Evolutionary conservation across 73 alveolate species (phyloP).

Genomic region (Paramecium bursaria): DNA sequence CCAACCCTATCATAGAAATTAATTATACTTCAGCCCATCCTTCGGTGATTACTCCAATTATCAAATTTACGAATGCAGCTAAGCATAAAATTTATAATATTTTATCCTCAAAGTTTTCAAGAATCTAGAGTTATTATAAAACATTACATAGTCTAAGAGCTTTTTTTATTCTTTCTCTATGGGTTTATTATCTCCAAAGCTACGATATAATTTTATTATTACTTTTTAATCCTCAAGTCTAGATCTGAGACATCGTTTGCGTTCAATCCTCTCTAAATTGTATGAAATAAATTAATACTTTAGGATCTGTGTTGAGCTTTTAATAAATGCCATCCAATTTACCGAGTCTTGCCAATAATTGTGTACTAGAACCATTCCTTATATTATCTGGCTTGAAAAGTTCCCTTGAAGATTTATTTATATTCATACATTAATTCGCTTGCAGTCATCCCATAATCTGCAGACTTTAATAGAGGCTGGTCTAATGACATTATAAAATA

Average conservation of each 20-base stretch:
- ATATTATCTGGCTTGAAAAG: conserved; percentile 63
- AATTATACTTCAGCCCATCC: conserved; percentile 73
- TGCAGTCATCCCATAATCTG: conserved; percentile 62
- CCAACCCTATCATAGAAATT: conserved; percentile 86
- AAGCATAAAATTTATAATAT: conserved; percentile 88
- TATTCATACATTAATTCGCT: conserved; percentile 15
- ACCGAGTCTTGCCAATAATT: conserved; percentile 70
- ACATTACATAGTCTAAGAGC: conserved; percentile 60
- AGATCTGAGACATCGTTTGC: conserved; percentile 12
- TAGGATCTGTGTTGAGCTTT: conserved; percentile 76
- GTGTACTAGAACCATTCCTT: conserved; percentile 70
- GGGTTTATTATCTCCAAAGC: conserved; percentile 71
- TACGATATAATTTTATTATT: background rate
- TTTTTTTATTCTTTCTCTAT: conserved; percentile 61
- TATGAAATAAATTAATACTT: conserved; percentile 59
- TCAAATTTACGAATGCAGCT: conserved; percentile 95
- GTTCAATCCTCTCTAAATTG: conserved; percentile 63
- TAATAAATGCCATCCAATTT: conserved; percentile 77
- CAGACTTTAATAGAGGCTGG: no score
- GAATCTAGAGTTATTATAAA: conserved; percentile 64
- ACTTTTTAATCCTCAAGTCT: conserved; percentile 1
- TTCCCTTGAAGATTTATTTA: background rate
- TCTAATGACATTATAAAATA: no score
- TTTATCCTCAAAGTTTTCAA: conserved; percentile 95
- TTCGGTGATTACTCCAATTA: conserved; percentile 93